Conservation (phyloP, 2,329 filamentous ascomycete species). For the Didymella arachidicola region DNA sequence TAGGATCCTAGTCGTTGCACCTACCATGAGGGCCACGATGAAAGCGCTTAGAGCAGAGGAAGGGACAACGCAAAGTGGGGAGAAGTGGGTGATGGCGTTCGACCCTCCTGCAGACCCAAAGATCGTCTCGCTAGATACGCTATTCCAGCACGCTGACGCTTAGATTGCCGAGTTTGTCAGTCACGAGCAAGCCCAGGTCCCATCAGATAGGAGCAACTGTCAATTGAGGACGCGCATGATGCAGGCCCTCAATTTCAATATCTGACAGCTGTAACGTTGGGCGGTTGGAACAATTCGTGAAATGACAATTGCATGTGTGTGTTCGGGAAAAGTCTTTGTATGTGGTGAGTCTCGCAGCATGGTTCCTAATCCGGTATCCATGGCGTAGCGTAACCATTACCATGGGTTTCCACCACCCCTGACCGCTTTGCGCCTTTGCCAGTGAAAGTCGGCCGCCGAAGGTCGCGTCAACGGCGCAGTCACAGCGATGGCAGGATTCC, state of each 20-base stretch:
- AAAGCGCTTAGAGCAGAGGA: constrained; percentile 7
- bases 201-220: constrained; percentile 5
- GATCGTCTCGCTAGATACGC: constrained; percentile 13
- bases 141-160: constrained; percentile 13
- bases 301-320: constrained; percentile 4
- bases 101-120: constrained; percentile 12
- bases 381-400: constrained; percentile 22
- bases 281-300: background rate
- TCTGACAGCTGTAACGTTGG: constrained; percentile 18
- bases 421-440: constrained; percentile 21
- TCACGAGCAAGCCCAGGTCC: constrained; percentile 10
- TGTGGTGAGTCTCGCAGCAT: constrained; percentile 18
- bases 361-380: constrained; percentile 17
- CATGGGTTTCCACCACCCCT: constrained; percentile 14
- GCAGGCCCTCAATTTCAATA: constrained; percentile 13
- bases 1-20: constrained; percentile 9
- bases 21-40: constrained; percentile 12
- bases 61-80: constrained; percentile 21
- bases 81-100: constrained; percentile 18
- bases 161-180: constrained; percentile 19
- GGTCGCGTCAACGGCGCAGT: constrained; percentile 33
- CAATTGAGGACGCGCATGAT: constrained; percentile 16
- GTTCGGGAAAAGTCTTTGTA: background rate
- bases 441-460: constrained; percentile 28
- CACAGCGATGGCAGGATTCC: constrained; percentile 31